Base-by-base conservation (phyloP, 75 land plant species). In the Pinus tabuliformis region DNA sequence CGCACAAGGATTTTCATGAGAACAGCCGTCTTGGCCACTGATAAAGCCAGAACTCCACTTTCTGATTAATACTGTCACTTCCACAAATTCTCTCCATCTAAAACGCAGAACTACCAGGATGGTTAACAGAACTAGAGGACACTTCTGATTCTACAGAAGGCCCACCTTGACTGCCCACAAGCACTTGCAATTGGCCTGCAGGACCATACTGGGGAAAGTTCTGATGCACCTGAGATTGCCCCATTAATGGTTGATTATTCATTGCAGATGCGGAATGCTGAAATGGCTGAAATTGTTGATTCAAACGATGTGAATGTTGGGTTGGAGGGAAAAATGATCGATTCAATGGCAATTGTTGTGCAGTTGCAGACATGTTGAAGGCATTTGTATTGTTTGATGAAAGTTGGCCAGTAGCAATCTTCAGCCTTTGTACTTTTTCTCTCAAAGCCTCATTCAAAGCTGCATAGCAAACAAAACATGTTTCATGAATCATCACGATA, bases 361-460 rank as follows among this genome's bases (percentile, higher is more conserved):
- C 84, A 75, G 86, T 89, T 74, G 87, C 80, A 72, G 88, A 91
- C 75, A 91, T 57, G 54, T 77, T 85, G 77, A 78, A 84, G 33
- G 81, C 49, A 49, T 91, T 88, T 28, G 82, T 58, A 21, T 79
- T 65, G 65, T 80, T 82, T 30, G 65, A 33, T 73, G 83, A 65
- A 12, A 80, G 64, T 75, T 88, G 88, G 9, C 93, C 89, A 1
- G 91, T 87, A 22, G 88, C 93, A 64, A 89, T 74, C 72, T 83
- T 90, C 59, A 90, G 82, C 82, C 94, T 85, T 74, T 91, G 85
- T 5, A 89, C 87, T 76, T 85, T 89, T 2, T 91, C 84, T 76
- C 77, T 85, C 59, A 90, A 78, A 63, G 92, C 85, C 28, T 90
- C 88, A 75, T 88, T 92, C 39, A 90, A 68, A 77, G 92, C 90